Conservation (phyloP, 1,284 basidiomycete species). For the Spongispora temasekensis region DNA sequence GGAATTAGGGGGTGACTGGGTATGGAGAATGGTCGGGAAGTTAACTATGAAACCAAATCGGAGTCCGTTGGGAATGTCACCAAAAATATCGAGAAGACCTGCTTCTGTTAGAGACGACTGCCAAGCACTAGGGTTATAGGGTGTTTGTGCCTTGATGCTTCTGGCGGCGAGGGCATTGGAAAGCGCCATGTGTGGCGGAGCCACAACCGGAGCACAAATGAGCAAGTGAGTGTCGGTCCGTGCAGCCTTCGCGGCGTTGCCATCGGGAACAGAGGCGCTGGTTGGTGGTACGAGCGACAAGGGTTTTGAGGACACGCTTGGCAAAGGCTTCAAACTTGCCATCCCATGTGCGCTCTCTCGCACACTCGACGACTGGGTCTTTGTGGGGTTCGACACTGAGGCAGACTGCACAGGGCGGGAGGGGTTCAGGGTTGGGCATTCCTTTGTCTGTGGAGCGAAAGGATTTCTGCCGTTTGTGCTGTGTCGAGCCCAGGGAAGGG, state of each 20-base stretch:
- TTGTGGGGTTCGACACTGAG: background rate
- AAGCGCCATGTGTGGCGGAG: too few relatives aligned
- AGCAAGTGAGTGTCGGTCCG: background rate
- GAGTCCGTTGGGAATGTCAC: background rate
- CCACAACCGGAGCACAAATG: background rate
- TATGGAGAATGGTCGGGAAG: background rate
- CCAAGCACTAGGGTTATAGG: conserved; percentile 30
- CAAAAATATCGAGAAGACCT: background rate
- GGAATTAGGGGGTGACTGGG: conserved; percentile 3
- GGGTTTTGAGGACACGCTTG: background rate
- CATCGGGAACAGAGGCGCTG: conserved; percentile 3
- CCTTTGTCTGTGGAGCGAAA: too few relatives aligned
- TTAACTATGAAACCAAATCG: background rate
- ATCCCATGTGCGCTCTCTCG: background rate
- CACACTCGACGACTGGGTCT: background rate
- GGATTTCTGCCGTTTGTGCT: too few relatives aligned
- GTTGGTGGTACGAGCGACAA: background rate
- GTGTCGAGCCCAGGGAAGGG: too few relatives aligned
- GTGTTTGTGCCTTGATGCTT: conserved; percentile 11
- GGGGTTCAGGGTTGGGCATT: background rate
- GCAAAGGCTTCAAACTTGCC: too few relatives aligned
- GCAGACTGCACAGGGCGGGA: too few relatives aligned
- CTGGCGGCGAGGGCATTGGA: conserved; percentile 16
- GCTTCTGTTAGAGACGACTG: background rate
- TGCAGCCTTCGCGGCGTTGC: conserved; percentile 5